A percentile compares a stretch with the other conserved stretches of the same genome.
Evolutionary conservation across 192 early-diverging fungal species (phyloP).

Genomic region (Diversispora epigaea): DNA sequence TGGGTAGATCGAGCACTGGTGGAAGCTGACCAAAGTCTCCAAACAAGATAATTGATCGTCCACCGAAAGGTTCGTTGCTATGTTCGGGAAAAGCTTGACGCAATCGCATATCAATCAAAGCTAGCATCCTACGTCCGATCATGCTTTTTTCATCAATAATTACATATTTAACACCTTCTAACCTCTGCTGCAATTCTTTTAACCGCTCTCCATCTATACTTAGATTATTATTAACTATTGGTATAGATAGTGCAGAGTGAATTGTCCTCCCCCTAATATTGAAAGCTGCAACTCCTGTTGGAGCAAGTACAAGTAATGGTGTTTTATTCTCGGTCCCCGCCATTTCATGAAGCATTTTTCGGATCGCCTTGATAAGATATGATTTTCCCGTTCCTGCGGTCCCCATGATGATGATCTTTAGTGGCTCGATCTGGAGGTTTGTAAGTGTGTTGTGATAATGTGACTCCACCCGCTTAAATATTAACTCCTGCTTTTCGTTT

Average conservation of each 20-base stretch:
- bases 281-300: background rate
- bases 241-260: background rate
- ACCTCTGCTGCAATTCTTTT: background rate
- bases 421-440: background rate
- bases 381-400: background rate
- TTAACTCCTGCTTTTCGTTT: background rate
- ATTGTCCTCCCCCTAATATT: background rate
- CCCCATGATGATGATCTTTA: background rate
- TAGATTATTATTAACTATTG: background rate
- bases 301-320: background rate
- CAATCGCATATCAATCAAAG: background rate
- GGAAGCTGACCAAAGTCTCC: background rate
- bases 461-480: background rate
- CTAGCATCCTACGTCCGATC: background rate
- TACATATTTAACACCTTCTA: background rate
- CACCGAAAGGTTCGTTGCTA: background rate
- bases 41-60: background rate
- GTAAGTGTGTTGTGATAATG: too few relatives aligned
- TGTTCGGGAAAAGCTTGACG: background rate
- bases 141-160: constrained; percentile 1
- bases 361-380: background rate
- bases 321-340: background rate
- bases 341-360: too few relatives aligned
- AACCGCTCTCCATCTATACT: background rate
- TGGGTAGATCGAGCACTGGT: background rate